These are phyloP conservation scores for Lolium perenne DNA, from an alignment of 176 grass and related monocot species.

Conservation along the genomic window DNA sequence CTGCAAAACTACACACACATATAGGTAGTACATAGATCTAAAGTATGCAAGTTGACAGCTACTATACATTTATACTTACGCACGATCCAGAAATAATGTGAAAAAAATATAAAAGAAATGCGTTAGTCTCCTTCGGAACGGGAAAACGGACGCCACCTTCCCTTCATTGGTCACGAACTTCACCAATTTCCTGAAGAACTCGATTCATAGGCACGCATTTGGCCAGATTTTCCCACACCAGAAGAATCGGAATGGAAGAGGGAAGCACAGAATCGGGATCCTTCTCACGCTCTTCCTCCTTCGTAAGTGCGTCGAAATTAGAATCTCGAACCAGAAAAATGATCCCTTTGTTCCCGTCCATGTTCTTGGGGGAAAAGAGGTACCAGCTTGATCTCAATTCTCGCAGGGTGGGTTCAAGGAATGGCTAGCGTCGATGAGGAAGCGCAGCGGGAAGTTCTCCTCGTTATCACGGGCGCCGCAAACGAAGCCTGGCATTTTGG, in stretches of 20 bases:
- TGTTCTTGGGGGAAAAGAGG: neutral
- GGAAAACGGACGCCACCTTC: conserved; percentile 27
- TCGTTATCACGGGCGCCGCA: conserved; percentile 6
- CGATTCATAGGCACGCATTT: neutral
- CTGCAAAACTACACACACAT: no score
- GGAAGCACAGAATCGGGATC: conserved; percentile 34
- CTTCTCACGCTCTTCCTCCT: conserved; percentile 56
- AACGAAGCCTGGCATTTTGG: conserved; percentile 18
- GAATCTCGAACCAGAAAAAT: neutral
- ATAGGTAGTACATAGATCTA: no score
- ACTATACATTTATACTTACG: no score
- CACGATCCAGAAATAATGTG: neutral
- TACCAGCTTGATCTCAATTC: conserved; percentile 15
- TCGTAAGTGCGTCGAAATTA: conserved; percentile 40
- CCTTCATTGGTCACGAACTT: conserved; percentile 23
- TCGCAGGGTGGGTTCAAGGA: conserved; percentile 62
- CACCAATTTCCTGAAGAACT: conserved; percentile 31
- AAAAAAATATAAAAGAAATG: neutral
- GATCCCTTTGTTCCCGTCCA: neutral
- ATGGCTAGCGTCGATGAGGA: conserved; percentile 61
- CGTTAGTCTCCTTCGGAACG: neutral
- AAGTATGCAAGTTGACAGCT: no score
- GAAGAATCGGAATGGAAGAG: conserved; percentile 42
- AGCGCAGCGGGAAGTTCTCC: conserved; percentile 44
- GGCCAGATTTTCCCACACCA: neutral